Evolutionary conservation across 306 rosid genomes (phyloP).

Genomic region (Lupinus albus): DNA sequence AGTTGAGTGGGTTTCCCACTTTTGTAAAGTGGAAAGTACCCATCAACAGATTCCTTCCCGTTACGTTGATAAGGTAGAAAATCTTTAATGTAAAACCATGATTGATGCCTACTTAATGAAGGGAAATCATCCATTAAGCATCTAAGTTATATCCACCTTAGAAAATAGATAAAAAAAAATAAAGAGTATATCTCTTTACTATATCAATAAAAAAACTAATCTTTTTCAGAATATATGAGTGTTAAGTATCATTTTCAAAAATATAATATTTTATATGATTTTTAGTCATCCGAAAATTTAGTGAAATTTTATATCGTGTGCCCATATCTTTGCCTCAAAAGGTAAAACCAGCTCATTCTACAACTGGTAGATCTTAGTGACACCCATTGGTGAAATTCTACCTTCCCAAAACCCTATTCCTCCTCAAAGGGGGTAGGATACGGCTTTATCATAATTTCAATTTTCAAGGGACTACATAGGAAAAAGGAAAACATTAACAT

Average conservation of each 20-base stretch:
- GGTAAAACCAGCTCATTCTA: neutral
- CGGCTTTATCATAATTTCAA: neutral
- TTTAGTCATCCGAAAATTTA: no score
- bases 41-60: constrained; percentile 5
- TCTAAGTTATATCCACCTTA: constrained; percentile 13
- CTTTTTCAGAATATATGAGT: no score
- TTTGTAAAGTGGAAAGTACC: neutral
- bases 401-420: neutral
- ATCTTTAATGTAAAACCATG: neutral
- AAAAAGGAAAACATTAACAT: neutral
- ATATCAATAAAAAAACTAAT: no score
- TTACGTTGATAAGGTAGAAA: constrained; percentile 16
- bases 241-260: no score
- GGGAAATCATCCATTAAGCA: neutral
- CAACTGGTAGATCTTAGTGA: neutral
- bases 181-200: no score
- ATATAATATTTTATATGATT: no score
- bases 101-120: constrained; percentile 15
- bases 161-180: no score
- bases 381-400: neutral
- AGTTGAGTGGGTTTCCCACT: neutral
- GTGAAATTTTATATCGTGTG: no score
- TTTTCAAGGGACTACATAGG: neutral
- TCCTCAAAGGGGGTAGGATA: neutral
- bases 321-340: neutral